Evolutionary conservation across 139 green algal species (phyloP).

Genomic region (Zygnema circumcarinatum): DNA sequence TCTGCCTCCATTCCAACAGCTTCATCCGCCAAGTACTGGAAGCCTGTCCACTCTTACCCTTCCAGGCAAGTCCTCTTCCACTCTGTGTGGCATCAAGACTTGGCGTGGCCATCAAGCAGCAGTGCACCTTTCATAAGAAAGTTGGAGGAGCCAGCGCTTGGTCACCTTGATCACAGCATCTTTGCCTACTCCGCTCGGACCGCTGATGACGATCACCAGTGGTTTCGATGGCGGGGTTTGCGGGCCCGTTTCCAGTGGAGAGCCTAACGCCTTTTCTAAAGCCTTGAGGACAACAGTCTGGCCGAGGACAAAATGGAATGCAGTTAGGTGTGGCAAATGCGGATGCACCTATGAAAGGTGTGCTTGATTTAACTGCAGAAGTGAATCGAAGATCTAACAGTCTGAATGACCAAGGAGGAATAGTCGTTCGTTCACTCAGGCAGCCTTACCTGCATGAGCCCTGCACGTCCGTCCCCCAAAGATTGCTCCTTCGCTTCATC

Average conservation of each 20-base stretch:
- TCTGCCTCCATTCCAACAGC: no score
- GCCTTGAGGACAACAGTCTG: conserved; percentile 35
- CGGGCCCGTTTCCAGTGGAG: conserved; percentile 31
- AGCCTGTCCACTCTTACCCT: no score
- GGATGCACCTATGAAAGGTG: background rate
- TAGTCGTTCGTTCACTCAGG: background rate
- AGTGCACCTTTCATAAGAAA: conserved; percentile 16
- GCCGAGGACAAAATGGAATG: background rate
- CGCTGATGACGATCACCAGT: conserved; percentile 85
- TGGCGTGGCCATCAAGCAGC: background rate
- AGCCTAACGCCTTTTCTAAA: conserved; percentile 47
- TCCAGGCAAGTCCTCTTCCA: no score
- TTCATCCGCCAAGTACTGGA: no score
- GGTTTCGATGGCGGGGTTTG: conserved; percentile 71
- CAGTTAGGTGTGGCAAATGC: background rate
- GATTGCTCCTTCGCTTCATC: background rate
- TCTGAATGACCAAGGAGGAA: background rate
- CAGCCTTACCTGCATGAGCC: background rate
- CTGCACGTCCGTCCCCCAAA: background rate
- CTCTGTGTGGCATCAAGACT: background rate
- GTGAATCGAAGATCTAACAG: background rate
- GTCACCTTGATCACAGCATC: conserved; percentile 82
- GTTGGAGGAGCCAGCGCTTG: background rate
- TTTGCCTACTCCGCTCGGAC: conserved; percentile 94
- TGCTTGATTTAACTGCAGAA: background rate